Conservation (phyloP, 805 yeast species). For the Cephaloascus fragrans region DNA sequence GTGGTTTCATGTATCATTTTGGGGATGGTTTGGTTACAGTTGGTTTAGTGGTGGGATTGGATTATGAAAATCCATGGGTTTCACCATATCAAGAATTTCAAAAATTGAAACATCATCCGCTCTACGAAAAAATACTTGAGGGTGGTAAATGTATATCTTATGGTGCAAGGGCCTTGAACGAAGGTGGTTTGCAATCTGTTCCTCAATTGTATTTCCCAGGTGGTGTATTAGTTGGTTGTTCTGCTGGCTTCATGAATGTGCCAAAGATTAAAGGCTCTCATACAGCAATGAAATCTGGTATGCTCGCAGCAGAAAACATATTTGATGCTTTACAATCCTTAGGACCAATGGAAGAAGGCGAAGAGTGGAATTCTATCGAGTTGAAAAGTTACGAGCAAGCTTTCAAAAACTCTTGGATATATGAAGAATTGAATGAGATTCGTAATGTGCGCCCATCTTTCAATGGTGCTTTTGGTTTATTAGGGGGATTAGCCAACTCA, state of each 20-base stretch:
- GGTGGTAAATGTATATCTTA: conserved; percentile 92
- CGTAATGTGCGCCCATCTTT: conserved; percentile 93
- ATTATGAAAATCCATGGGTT: conserved; percentile 88
- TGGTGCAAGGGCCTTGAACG: conserved; percentile 94
- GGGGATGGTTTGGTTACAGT: conserved; percentile 88
- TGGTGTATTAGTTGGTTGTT: conserved; percentile 88
- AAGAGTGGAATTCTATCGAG: conserved; percentile 34
- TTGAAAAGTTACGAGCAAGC: conserved; percentile 52
- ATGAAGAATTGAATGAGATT: conserved; percentile 71
- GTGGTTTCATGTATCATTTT: conserved; percentile 95
- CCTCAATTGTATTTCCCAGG: conserved; percentile 93
- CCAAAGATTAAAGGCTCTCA: conserved; percentile 98
- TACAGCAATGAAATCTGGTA: conserved; percentile 93
- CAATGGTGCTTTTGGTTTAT: conserved; percentile 59
- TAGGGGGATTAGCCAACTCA: conserved; percentile 77
- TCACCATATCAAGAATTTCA: conserved; percentile 97
- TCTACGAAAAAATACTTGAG: conserved; percentile 58
- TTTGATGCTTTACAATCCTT: conserved; percentile 35
- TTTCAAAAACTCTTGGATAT: conserved; percentile 74
- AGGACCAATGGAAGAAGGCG: conserved; percentile 32
- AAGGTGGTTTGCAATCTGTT: conserved; percentile 92
- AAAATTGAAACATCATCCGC: conserved; percentile 86
- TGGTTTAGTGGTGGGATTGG: conserved; percentile 92
- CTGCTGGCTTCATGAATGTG: conserved; percentile 96
- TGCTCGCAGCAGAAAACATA: conserved; percentile 86